Base-by-base conservation (phyloP, 306 rosid genomes). In the Begonia loranthoides region DNA sequence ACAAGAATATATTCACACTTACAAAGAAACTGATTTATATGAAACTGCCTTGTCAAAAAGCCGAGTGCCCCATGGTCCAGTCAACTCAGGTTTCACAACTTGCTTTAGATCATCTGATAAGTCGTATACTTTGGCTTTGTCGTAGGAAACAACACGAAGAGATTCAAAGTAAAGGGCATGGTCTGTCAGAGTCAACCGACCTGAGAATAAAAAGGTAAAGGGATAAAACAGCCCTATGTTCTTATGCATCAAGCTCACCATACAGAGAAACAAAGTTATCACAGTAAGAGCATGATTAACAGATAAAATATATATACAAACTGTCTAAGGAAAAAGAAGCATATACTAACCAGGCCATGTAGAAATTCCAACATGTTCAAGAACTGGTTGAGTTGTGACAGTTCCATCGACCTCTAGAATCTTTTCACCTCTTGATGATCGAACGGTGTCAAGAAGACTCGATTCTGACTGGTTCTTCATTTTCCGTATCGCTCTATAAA, bases 41-140 rank as follows among this genome's bases (percentile, higher is more conserved):
- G 83, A 76, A 67, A 90, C 89, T 56, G 94, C 99, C 75, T 85
- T 86, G 79, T 86, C 94, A 48, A 90, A 90, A 66, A 86, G 81
- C 58, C 99, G 87, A 70, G 99, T 83, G 60, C 99, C 95, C 64
- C 82, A 74, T 17, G 99, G 95, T 50, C 99, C 95, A 21, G 94
- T 90, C 66, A 85, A 64, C 63, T 85, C 92, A 55, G 97, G 92
- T 61, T 85, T 90, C 67, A 90, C 82, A 65, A 74, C 78, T 69
- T 86, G 95, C 72, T 90, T 82, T 76, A 70, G 53, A 65, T 86
- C 86, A 19, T 70, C 56, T 58, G 69, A 79, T 50, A 90, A 81
- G 67, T 90, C 86, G 62, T 86, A 90, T 67, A 74, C 77, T 76
- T 80, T 76, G 50, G 94, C 79, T 71, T 90, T 82, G 61, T 82